phyloP scores from a whole-genome alignment of 2,329 filamentous ascomycete species.

The Rasamsonia emersonii region DNA sequence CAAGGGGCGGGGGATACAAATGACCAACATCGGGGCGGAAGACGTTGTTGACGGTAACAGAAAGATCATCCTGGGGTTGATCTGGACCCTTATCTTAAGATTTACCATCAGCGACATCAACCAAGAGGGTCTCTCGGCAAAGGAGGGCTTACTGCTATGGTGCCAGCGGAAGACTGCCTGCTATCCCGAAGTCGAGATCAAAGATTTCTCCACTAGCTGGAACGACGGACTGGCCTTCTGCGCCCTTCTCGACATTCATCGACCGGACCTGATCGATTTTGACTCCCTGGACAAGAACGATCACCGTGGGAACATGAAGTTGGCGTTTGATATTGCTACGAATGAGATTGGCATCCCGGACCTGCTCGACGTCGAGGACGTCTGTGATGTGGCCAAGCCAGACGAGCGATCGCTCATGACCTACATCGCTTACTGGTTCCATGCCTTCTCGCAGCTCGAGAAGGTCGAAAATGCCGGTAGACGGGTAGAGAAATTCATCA shows the following conservation, averaged over 20 bases:
- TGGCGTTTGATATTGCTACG: conserved; percentile 92
- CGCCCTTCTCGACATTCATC: conserved; percentile 90
- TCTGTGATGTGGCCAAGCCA: conserved; percentile 90
- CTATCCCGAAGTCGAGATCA: conserved; percentile 92
- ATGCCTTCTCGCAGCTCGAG: conserved; percentile 98
- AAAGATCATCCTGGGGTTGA: conserved; percentile 93
- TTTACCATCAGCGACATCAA: conserved; percentile 99
- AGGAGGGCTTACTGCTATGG: conserved; percentile 91
- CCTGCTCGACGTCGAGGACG: conserved; percentile 92
- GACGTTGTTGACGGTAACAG: conserved; percentile 96
- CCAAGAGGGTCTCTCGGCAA: conserved; percentile 93
- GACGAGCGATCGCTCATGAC: conserved; percentile 98
- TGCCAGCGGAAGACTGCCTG: conserved; percentile 98
- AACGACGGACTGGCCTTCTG: conserved; percentile 97
- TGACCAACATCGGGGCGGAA: conserved; percentile 97
- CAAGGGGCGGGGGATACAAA: conserved; percentile 80
- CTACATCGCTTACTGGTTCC: conserved; percentile 99
- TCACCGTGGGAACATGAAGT: conserved; percentile 92
- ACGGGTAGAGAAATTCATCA: conserved; percentile 95
- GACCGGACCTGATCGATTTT: conserved; percentile 94
- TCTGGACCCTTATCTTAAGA: conserved; percentile 95
- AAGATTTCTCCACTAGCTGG: conserved; percentile 93
- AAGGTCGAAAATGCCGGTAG: conserved; percentile 95
- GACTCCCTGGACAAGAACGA: conserved; percentile 89
- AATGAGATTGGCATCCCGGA: conserved; percentile 96